Base-by-base conservation (phyloP, 129 eudicot species). In the Lonicera japonica region DNA sequence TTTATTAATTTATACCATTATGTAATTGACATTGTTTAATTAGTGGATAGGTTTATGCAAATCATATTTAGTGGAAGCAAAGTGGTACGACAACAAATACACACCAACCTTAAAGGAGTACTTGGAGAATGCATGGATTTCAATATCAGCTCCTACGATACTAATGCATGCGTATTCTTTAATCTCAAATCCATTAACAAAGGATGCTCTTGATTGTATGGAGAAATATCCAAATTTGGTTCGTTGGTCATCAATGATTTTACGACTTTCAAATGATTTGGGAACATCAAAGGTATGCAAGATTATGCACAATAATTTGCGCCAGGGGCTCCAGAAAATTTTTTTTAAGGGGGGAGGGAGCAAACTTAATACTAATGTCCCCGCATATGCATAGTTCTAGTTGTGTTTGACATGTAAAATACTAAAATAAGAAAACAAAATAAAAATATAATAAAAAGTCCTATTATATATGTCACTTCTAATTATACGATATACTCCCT, bases 61-160 rank as follows among this genome's bases (percentile, higher is more conserved):
- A 52, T 21, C 54, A 21, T 77, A 72, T 21, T 50, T 72, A 21
- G 0, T 55, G 19, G 82, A 77, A 22, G 78, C 78, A 58, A 68
- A 22, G 50, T 77, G 82, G 82, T 72, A 67, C 22, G 11, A 70
- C 20, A 63, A 19, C 11, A 63, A 71, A 46, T 67, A 77, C 41
- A 40, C 54, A 20, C 82, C 82, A 12, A 71, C 40, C 25, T 12
- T 61, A 0, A 13, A 45, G 5, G 82, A 77, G 61, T 77, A 56
- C 45, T 41, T 72, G 36, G 41, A 61, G 29, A 47, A 20, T 3
- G 82, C 74, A 21, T 67, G 71, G 67, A 25, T 77, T 19, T 72
- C 78, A 17, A 51, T 67, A 17, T 21, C 59, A 13, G 75, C 71
- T 0, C 78, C 74, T 61, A 2, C 66, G 11, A 54, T 57, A 19